These are phyloP conservation scores for Syzygium malaccense DNA, from an alignment of 441 rosid genomes.

Conservation along the genomic window DNA sequence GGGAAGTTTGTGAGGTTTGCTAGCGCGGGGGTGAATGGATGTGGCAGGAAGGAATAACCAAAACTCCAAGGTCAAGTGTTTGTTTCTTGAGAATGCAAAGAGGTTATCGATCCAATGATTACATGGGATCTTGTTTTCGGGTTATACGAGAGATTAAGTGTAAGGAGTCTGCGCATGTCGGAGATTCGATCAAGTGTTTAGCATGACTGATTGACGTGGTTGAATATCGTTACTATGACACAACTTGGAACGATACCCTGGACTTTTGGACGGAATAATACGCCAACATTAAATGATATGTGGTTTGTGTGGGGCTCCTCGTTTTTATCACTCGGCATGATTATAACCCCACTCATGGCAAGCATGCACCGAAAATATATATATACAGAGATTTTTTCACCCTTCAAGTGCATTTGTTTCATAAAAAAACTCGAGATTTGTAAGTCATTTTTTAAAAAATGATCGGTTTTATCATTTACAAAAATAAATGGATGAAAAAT, in stretches of 20 bases:
- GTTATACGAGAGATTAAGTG: no score
- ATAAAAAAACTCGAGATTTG: no score
- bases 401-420: no score
- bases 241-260: not conserved
- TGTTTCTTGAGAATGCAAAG: not conserved
- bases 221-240: no score
- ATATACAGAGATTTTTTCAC: no score
- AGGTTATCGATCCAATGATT: not conserved
- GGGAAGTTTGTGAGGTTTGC: not conserved
- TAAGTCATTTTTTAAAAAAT: no score
- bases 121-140: no score
- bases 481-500: no score
- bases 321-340: not conserved
- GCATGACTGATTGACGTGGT: not conserved
- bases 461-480: no score
- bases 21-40: not conserved
- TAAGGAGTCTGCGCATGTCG: no score
- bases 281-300: fast-evolving
- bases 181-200: no score
- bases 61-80: not conserved
- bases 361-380: not conserved
- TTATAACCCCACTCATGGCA: not conserved
- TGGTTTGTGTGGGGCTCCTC: not conserved
- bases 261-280: not conserved
- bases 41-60: not conserved